Evolutionary conservation across 2,329 filamentous ascomycete genomes (phyloP).

Genomic region (Pyricularia pennisetigena): DNA sequence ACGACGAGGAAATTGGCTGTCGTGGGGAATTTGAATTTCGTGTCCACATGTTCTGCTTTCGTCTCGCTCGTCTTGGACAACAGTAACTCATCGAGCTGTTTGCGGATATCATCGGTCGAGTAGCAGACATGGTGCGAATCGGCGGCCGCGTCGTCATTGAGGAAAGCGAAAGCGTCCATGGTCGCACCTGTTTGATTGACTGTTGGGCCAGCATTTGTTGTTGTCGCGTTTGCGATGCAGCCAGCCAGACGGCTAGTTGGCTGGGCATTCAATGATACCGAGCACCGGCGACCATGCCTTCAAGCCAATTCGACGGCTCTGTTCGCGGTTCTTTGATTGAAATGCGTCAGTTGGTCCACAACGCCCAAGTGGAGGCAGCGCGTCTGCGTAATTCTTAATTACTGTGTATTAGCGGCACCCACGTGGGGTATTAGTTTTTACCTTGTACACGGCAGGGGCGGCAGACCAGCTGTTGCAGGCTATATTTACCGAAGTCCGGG

Average conservation of each 20-base stretch:
- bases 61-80: conserved; percentile 32
- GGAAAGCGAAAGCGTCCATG: conserved; percentile 20
- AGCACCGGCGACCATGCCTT: neutral
- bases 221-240: neutral
- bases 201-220: neutral
- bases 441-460: neutral
- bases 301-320: neutral
- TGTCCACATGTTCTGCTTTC: conserved; percentile 38
- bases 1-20: conserved; percentile 32
- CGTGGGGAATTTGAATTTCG: conserved; percentile 34
- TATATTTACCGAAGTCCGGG: no score
- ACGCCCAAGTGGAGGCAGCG: neutral
- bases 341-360: neutral
- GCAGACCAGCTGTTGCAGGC: no score
- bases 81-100: conserved; percentile 30
- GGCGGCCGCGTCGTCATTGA: conserved; percentile 14
- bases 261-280: neutral
- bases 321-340: neutral
- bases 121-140: conserved; percentile 15
- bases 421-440: neutral
- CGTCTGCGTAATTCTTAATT: neutral
- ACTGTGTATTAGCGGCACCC: neutral
- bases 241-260: neutral
- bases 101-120: conserved; percentile 35
- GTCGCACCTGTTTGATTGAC: neutral